Conservation (phyloP, 768 basidiomycete genomes). For the Collybia mongolica region DNA sequence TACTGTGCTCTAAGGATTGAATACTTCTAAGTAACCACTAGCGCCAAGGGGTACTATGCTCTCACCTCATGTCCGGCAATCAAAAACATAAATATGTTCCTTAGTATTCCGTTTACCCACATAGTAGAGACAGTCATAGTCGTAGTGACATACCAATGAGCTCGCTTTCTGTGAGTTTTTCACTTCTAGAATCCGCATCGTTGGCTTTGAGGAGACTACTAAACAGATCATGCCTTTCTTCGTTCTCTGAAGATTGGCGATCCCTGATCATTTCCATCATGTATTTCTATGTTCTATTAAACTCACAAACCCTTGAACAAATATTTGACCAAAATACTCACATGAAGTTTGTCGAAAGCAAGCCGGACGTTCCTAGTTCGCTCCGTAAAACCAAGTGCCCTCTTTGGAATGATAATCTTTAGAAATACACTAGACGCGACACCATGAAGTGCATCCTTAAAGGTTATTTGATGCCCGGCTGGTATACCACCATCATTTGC, state of each 20-base stretch:
- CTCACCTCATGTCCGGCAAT: conserved; percentile 61
- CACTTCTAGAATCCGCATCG: conserved; percentile 29
- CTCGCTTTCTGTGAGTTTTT: conserved; percentile 41
- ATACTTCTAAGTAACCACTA: background rate
- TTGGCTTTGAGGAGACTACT: conserved; percentile 51
- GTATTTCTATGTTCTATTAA: conserved; percentile 30
- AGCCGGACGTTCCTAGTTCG: conserved; percentile 25
- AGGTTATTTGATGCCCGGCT: conserved; percentile 44
- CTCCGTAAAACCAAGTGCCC: conserved; percentile 35
- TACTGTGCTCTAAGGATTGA: conserved; percentile 31
- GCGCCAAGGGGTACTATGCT: no score
- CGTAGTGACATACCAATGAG: conserved; percentile 29
- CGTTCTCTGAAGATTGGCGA: conserved; percentile 33
- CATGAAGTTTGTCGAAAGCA: conserved; percentile 44
- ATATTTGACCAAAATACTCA: conserved; percentile 15
- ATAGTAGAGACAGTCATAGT: background rate
- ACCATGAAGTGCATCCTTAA: conserved; percentile 46
- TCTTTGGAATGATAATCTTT: conserved; percentile 37
- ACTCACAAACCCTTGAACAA: background rate
- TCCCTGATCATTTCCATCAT: conserved; percentile 54
- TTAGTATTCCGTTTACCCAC: conserved; percentile 13
- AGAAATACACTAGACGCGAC: conserved; percentile 35
- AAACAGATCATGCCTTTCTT: conserved; percentile 49
- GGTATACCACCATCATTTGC: conserved; percentile 35
- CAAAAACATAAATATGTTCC: conserved; percentile 48